Percentiles rank a stretch among this genome's conserved stretches.
Evolutionary conservation across 805 yeast species (phyloP).

Genomic region (Metschnikowia arizonensis): DNA sequence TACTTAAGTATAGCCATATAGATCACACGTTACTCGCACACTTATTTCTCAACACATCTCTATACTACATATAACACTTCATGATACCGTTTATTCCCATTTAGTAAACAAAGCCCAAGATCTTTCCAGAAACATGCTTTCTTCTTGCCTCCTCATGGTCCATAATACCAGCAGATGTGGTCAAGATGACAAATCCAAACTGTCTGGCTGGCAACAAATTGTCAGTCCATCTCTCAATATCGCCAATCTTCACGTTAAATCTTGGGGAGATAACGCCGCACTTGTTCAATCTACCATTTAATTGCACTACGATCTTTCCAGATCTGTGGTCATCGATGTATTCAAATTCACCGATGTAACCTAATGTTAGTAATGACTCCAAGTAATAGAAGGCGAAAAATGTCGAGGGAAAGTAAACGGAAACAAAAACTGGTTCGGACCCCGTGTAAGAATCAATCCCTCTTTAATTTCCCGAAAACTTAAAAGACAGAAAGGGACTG

Average conservation of each 20-base stretch:
- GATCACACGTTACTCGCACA: too few relatives aligned
- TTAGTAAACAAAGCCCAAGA: conserved; percentile 95
- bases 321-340: conserved; percentile 36
- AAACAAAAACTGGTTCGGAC: conserved; percentile 34
- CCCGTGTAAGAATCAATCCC: conserved; percentile 70
- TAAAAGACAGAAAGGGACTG: conserved; percentile 96
- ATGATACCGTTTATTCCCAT: background rate
- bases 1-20: too few relatives aligned
- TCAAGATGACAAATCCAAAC: conserved; percentile 95
- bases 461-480: conserved; percentile 82
- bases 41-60: too few relatives aligned
- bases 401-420: conserved; percentile 73
- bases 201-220: conserved; percentile 99
- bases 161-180: conserved; percentile 99
- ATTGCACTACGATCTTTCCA: conserved; percentile 35
- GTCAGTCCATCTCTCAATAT: conserved; percentile 97
- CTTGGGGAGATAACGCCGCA: conserved; percentile 99
- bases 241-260: conserved; percentile 93
- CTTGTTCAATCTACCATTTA: conserved; percentile 52
- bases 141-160: conserved; percentile 99
- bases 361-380: conserved; percentile 21
- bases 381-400: conserved; percentile 14
- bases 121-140: conserved; percentile 99
- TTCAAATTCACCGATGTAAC: conserved; percentile 35
- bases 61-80: too few relatives aligned